These are phyloP conservation scores for Quercus mongolica DNA, from an alignment of 306 rosid genomes.

Conservation along the genomic window DNA sequence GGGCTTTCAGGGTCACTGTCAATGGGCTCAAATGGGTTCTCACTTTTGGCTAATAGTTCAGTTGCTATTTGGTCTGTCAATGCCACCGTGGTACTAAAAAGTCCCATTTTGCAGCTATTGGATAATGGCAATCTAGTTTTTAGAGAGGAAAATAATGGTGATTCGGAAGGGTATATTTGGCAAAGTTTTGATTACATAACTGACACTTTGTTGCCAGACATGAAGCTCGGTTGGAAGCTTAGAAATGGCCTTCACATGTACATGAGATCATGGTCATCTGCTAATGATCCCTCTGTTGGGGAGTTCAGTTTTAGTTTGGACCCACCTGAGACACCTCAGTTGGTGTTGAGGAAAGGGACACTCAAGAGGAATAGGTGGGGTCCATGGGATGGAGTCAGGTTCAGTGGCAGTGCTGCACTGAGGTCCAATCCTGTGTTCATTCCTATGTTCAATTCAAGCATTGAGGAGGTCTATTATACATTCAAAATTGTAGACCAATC, in stretches of 20 bases:
- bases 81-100: background rate
- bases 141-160: background rate
- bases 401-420: slow-evolving; percentile 17
- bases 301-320: slow-evolving; percentile 16
- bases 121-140: slow-evolving; percentile 24
- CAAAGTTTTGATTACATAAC: slow-evolving; percentile 25
- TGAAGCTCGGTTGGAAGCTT: slow-evolving; percentile 36
- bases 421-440: slow-evolving; percentile 8
- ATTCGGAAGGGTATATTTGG: slow-evolving; percentile 8
- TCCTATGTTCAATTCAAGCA: slow-evolving; percentile 13
- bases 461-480: slow-evolving; percentile 12
- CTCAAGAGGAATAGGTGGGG: slow-evolving; percentile 18
- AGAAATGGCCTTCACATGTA: background rate
- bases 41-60: background rate
- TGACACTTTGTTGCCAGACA: slow-evolving; percentile 16
- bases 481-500: slow-evolving; percentile 2
- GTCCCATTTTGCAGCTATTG: slow-evolving; percentile 12
- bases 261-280: slow-evolving; percentile 16
- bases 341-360: background rate
- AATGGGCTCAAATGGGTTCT: slow-evolving; percentile 10
- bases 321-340: slow-evolving; percentile 19
- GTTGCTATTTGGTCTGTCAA: background rate
- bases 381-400: slow-evolving; percentile 31
- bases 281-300: slow-evolving; percentile 9
- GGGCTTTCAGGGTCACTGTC: slow-evolving; percentile 1